Base-by-base conservation (phyloP, 192 early-diverging fungal species). In the Linnemannia exigua region DNA sequence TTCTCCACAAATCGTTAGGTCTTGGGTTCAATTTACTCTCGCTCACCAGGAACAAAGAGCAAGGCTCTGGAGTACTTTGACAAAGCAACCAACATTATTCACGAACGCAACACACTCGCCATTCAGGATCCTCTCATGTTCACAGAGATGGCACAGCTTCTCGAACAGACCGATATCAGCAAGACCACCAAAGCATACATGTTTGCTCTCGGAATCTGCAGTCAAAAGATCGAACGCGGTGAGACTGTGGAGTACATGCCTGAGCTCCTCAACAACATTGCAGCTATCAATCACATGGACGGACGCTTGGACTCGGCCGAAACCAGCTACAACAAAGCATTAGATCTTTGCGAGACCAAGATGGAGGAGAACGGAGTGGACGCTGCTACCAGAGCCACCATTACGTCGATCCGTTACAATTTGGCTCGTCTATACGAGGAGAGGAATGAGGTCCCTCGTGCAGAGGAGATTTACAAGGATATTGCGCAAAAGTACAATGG, bases 261-360 rank as follows among this genome's bases (percentile, higher is more conserved):
- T 0, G 95, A 96, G 79, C 87, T 98, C n/a, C 89, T 95, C 86
- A 98, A 96, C 80, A 97, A 98, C 82, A 90, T 98, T 58, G 97
- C 92, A n/a, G 95, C 91, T 2, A 90, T 97, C 75, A 91, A 92
- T 63, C 95, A 96, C 47, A 74, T 92, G 50, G 84, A 86, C 54
- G 84, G 84, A 15, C 51, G 79, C 31, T 33, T 86, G 48, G 84
- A 86, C 9, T 69, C 88, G 3, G 90, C 88, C 0, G 88, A 90
- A 50, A 80, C 81, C 14, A 82, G 87, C 37, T 93, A 93, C 79
- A 76, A 77, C 7, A 79, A 88, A 16, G 90, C 92, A 36, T 67
- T 91, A 46, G 83, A 92, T 35, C 75, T 85, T 37, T 88, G 82
- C 20, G 90, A 81, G 19, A 70, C 58, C 28, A 70, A 72, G 36